These are phyloP conservation scores for Russula foetens DNA, from an alignment of 768 basidiomycete genomes.

Conservation along the genomic window DNA sequence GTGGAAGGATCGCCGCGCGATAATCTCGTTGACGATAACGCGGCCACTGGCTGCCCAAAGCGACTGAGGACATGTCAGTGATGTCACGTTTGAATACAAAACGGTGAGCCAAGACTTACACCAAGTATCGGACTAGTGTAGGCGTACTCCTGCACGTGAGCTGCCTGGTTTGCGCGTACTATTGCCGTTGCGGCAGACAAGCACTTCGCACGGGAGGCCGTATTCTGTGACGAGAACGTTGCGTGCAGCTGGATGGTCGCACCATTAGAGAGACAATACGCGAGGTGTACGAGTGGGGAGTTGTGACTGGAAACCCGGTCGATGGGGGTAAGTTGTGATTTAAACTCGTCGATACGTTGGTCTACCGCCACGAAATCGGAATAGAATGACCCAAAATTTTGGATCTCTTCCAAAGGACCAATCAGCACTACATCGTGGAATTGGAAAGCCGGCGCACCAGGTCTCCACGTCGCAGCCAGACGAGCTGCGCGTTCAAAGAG, in stretches of 20 bases:
- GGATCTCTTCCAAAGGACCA: neutral
- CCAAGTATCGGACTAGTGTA: slow-evolving; percentile 5
- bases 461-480: slow-evolving; percentile 35
- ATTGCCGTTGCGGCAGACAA: slow-evolving; percentile 15
- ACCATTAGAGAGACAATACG: slow-evolving; percentile 24
- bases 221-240: slow-evolving; percentile 18
- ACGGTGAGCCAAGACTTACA: neutral
- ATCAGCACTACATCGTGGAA: neutral
- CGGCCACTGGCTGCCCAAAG: slow-evolving; percentile 18
- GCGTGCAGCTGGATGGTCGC: slow-evolving; percentile 28
- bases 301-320: slow-evolving; percentile 16
- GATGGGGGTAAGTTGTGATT: slow-evolving; percentile 19
- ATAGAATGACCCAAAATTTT: slow-evolving; percentile 20
- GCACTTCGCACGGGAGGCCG: slow-evolving; percentile 17
- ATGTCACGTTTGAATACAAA: neutral
- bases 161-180: slow-evolving; percentile 5
- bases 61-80: neutral
- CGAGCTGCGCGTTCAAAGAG: slow-evolving; percentile 51
- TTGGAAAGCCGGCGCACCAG: slow-evolving; percentile 21
- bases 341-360: slow-evolving; percentile 26
- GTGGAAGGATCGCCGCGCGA: slow-evolving; percentile 10
- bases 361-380: slow-evolving; percentile 24
- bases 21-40: slow-evolving; percentile 18
- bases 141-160: neutral
- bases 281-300: slow-evolving; percentile 22